Evolutionary conservation across 2,329 filamentous ascomycete species (phyloP).

Genomic region (Orbilia brochopaga): DNA sequence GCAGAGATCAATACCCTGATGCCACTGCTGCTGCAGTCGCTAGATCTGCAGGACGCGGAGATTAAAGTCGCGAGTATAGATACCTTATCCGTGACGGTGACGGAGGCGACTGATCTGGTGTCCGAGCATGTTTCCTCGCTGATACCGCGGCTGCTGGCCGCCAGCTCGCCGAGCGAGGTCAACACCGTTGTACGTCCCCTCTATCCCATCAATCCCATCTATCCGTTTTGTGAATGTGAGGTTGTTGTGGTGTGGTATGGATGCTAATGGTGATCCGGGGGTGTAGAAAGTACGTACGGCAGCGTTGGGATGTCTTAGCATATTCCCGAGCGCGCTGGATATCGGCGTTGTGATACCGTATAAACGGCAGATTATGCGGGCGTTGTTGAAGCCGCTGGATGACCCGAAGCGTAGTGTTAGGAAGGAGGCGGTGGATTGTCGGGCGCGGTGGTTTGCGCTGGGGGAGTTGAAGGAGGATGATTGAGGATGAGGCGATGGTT

Average conservation of each 20-base stretch:
- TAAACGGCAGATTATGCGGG: slow-evolving; percentile 65
- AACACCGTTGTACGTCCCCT: slow-evolving; percentile 38
- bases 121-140: slow-evolving; percentile 55
- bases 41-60: slow-evolving; percentile 62
- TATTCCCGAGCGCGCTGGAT: slow-evolving; percentile 62
- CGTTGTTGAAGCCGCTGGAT: slow-evolving; percentile 65
- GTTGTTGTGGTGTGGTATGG: slow-evolving; percentile 19
- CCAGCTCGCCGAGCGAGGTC: slow-evolving; percentile 45
- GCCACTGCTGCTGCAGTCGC: slow-evolving; percentile 68
- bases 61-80: slow-evolving; percentile 68
- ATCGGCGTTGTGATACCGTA: slow-evolving; percentile 65
- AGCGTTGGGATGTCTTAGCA: slow-evolving; percentile 61
- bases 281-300: slow-evolving; percentile 59
- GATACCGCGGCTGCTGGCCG: slow-evolving; percentile 52
- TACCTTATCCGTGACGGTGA: slow-evolving; percentile 66
- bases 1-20: slow-evolving; percentile 66
- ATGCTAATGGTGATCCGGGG: no score
- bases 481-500: neutral
- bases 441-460: slow-evolving; percentile 53
- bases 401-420: slow-evolving; percentile 69
- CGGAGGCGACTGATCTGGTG: slow-evolving; percentile 64
- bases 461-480: slow-evolving; percentile 53
- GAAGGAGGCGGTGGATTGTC: slow-evolving; percentile 59
- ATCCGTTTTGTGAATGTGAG: neutral
- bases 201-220: neutral